phyloP scores from a whole-genome alignment of 192 early-diverging fungal genomes.

The Spinellus fusiger region DNA sequence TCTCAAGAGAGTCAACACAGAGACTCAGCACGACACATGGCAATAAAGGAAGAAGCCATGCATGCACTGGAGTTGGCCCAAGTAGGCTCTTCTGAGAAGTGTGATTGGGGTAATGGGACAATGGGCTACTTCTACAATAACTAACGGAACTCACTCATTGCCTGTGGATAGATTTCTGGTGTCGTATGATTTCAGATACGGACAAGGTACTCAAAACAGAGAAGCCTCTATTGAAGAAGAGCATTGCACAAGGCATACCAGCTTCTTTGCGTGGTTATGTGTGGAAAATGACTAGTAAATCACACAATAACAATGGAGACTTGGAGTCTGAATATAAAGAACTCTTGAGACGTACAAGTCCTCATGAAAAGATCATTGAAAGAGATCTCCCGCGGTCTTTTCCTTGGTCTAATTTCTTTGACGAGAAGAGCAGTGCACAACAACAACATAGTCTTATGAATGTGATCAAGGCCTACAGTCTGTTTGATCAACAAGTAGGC shows the following conservation, averaged over 20 bases:
- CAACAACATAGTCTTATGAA: slow-evolving; percentile 87
- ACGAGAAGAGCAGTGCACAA: slow-evolving; percentile 54
- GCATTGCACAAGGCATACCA: slow-evolving; percentile 81
- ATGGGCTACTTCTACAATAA: not conserved
- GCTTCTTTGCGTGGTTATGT: slow-evolving; percentile 80
- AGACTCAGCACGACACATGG: slow-evolving; percentile 12
- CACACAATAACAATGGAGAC: slow-evolving; percentile 58
- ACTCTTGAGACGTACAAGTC: slow-evolving; percentile 55
- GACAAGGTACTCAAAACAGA: slow-evolving; percentile 66
- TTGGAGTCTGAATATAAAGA: slow-evolving; percentile 74
- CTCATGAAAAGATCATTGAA: slow-evolving; percentile 86
- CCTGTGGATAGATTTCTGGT: slow-evolving; percentile 77
- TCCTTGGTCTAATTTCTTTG: slow-evolving; percentile 81
- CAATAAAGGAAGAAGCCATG: slow-evolving; percentile 29
- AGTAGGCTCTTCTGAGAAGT: slow-evolving; percentile 24
- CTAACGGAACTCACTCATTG: not conserved
- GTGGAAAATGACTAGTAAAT: slow-evolving; percentile 85
- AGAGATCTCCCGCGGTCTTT: slow-evolving; percentile 91
- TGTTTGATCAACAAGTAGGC: slow-evolving; percentile 91
- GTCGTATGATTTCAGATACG: slow-evolving; percentile 79
- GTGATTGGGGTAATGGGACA: slow-evolving; percentile 64
- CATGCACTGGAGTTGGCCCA: slow-evolving; percentile 58
- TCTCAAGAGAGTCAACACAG: slow-evolving; percentile 12
- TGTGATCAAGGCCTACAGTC: slow-evolving; percentile 86
- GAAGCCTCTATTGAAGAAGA: slow-evolving; percentile 60